Conservation (phyloP, 768 basidiomycete genomes). For the Leccinum olivaceopallidum region DNA sequence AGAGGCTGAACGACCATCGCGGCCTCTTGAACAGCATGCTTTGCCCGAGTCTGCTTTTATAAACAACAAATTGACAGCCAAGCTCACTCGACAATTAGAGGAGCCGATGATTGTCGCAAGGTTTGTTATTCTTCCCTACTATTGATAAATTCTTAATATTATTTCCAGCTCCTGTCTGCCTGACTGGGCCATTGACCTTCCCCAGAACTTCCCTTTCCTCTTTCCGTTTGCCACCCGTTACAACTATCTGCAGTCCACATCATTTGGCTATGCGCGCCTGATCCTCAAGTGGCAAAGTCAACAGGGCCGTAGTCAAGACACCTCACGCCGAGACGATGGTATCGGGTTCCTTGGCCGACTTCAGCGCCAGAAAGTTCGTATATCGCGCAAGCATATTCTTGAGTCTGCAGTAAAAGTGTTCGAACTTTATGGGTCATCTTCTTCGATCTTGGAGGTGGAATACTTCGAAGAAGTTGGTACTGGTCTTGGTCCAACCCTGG, state of each 20-base stretch:
- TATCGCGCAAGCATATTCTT: constrained; percentile 90
- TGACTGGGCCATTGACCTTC: constrained; percentile 95
- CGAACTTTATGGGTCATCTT: constrained; percentile 93
- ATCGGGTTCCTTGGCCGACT: constrained; percentile 91
- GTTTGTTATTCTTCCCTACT: constrained; percentile 42
- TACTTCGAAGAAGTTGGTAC: constrained; percentile 99
- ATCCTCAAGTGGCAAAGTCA: constrained; percentile 95
- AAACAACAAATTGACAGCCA: constrained; percentile 97
- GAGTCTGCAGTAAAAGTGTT: constrained; percentile 97
- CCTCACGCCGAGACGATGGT: constrained; percentile 82
- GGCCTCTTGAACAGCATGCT: constrained; percentile 51
- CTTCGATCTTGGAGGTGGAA: constrained; percentile 94
- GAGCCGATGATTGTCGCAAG: constrained; percentile 99
- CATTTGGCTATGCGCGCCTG: constrained; percentile 95
- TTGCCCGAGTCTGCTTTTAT: constrained; percentile 86
- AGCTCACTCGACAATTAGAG: constrained; percentile 94
- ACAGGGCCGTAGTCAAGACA: constrained; percentile 76
- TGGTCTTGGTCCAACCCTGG: constrained; percentile 93
- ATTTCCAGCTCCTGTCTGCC: constrained; percentile 83
- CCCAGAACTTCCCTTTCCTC: constrained; percentile 96
- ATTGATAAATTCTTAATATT: constrained; percentile 2
- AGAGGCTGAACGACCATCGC: constrained; percentile 59
- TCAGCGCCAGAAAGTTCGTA: constrained; percentile 94
- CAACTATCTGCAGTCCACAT: constrained; percentile 95
- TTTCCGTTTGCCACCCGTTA: constrained; percentile 99